Conservation (phyloP, 2,329 filamentous ascomycete genomes). For the Fusarium citri region DNA sequence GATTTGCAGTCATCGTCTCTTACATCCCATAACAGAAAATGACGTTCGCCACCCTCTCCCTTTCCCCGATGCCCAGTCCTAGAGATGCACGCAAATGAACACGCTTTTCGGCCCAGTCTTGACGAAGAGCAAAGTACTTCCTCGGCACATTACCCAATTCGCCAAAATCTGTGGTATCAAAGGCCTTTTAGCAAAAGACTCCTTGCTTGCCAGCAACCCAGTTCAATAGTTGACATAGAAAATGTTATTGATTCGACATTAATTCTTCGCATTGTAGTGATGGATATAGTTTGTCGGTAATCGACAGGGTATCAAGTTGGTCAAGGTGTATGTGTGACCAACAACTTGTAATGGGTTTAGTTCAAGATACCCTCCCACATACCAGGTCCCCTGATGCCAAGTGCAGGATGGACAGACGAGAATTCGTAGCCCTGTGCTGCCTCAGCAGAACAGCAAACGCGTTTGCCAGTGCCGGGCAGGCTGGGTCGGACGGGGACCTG, state of each 20-base stretch:
- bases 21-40: conserved; percentile 35
- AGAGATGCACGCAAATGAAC: conserved; percentile 57
- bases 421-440: conserved; percentile 61
- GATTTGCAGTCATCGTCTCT: conserved; percentile 40
- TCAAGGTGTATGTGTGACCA: conserved; percentile 33
- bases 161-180: conserved; percentile 47
- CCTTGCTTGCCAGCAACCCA: conserved; percentile 46
- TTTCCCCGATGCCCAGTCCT: conserved; percentile 51
- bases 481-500: conserved; percentile 57
- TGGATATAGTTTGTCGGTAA: conserved; percentile 34
- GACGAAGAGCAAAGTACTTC: conserved; percentile 49
- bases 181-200: conserved; percentile 47
- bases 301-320: conserved; percentile 41
- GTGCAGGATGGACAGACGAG: conserved; percentile 60
- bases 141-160: conserved; percentile 48
- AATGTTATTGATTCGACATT: conserved; percentile 45
- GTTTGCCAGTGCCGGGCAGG: conserved; percentile 67
- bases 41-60: conserved; percentile 45
- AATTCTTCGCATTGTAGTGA: conserved; percentile 41
- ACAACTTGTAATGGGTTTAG: conserved; percentile 49
- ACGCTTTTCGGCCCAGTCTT: conserved; percentile 55
- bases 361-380: conserved; percentile 76
- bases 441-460: conserved; percentile 74
- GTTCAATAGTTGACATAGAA: conserved; percentile 44
- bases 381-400: conserved; percentile 66